phyloP scores from a whole-genome alignment of 169 alveolate genomes.

The Plasmodium cynomolgi region DNA sequence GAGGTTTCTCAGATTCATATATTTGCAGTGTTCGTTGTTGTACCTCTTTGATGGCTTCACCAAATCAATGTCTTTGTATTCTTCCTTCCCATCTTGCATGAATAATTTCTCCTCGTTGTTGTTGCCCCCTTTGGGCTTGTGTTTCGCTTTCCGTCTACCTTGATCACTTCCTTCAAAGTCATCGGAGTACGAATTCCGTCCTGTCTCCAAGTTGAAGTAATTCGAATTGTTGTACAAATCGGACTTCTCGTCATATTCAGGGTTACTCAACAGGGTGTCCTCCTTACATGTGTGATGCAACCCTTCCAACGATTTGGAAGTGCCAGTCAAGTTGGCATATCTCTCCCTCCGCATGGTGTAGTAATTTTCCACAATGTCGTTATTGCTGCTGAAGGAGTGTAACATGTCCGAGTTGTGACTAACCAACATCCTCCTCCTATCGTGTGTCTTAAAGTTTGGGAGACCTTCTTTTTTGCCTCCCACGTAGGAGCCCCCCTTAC shows the following conservation, averaged over 20 bases:
- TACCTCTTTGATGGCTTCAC: not conserved
- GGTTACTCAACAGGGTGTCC: not conserved
- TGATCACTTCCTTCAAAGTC: not conserved
- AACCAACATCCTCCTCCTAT: not conserved
- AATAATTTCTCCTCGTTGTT: not conserved
- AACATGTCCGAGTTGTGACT: slow-evolving; percentile 12
- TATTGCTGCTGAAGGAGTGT: slow-evolving; percentile 11
- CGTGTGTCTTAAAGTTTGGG: not conserved
- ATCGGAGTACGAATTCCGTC: not conserved
- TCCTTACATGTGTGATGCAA: slow-evolving; percentile 20
- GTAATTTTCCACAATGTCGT: slow-evolving; percentile 6
- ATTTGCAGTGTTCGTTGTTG: slow-evolving; percentile 15
- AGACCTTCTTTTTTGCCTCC: not conserved
- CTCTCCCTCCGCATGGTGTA: not conserved
- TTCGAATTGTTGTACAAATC: not conserved
- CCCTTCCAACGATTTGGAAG: not conserved
- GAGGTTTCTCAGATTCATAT: slow-evolving; percentile 44
- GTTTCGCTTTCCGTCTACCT: not conserved
- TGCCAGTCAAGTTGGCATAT: not conserved
- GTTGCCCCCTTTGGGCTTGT: not conserved
- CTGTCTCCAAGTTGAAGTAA: not conserved
- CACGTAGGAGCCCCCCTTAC: not conserved
- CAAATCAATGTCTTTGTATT: not conserved
- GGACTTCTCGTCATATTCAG: not conserved
- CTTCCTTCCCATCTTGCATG: not conserved